Base-by-base conservation (phyloP, 1,284 basidiomycete species). In the Pseudozyma sp. region DNA sequence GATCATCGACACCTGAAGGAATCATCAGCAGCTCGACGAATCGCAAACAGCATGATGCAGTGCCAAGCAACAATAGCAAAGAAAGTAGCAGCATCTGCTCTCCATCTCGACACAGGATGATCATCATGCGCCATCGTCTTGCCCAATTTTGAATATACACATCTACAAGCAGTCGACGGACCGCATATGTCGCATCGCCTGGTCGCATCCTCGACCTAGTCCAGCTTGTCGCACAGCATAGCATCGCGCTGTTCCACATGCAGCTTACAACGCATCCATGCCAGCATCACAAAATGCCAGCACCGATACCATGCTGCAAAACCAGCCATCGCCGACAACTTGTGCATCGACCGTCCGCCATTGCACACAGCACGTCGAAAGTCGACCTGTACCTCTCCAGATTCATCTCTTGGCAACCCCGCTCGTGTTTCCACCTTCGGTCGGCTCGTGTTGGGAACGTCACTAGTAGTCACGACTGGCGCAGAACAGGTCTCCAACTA, bases 401-500 rank as follows among this genome's bases (percentile, higher is more conserved):
- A 72, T 68, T 64, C 57, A 52, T 55, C 69, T 72, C 16, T 64
- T 68, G 68, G 68, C 69, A 67, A 63, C 61, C 69, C 24, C 69
- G 7, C 42, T 10, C 54, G 56, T 54, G 49, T 47, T 42, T 57
- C 55, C 9, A 13, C 7, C 46, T 53, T 44, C 45, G 47, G 55
- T 37, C 58, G 66, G 54, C 59, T 62, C 59, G 55, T 58, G 16
- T 37, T 52, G 58, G 68, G 68, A 63, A 71, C 68, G 68, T 55
- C 68, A 71, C 53, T 58, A 62, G 68, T 71, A 61, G 39, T 46
- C 9, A 58, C 54, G 71, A 58, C 72, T 75, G 72, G 67, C 60
- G 72, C 72, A 75, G 72, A 75, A 75, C 72, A 75, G 72, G 72
- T 67, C 55, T 50, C 35, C 68, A 47, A 54, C 68, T 70, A 66